Evolutionary conservation across 1,139 yeast species (phyloP).

Genomic region (Sugiyamaella pinicola): DNA sequence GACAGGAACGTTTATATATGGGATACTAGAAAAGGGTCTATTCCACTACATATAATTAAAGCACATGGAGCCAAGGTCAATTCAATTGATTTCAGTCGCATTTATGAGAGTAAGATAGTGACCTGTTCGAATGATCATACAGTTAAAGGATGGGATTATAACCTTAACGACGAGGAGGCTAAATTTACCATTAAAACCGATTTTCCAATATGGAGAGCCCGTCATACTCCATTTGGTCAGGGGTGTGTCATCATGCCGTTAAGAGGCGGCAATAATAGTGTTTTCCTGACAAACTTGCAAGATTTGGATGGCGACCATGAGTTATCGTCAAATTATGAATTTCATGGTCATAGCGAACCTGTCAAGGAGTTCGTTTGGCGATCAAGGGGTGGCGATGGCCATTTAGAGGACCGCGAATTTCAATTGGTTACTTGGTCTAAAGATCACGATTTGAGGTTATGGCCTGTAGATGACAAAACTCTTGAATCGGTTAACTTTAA

Average conservation of each 20-base stretch:
- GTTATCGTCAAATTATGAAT: conserved; percentile 60
- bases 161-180: conserved; percentile 49
- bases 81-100: conserved; percentile 79
- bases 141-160: conserved; percentile 84
- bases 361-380: conserved; percentile 91
- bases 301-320: conserved; percentile 33
- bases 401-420: conserved; percentile 69
- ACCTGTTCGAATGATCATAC: conserved; percentile 85
- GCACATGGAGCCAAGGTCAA: conserved; percentile 87
- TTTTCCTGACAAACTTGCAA: conserved; percentile 60
- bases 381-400: conserved; percentile 48
- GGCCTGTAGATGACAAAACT: conserved; percentile 69
- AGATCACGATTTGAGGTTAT: conserved; percentile 78
- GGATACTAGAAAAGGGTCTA: conserved; percentile 84
- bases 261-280: conserved; percentile 78
- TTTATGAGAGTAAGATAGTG: conserved; percentile 59
- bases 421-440: conserved; percentile 94
- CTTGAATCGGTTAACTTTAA: conserved; percentile 62
- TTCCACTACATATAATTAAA: conserved; percentile 64
- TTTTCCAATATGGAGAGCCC: conserved; percentile 86
- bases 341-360: conserved; percentile 82
- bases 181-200: conserved; percentile 65
- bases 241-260: conserved; percentile 94
- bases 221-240: conserved; percentile 84
- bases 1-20: conserved; percentile 78